phyloP scores from a whole-genome alignment of 371 early-diverging fungal genomes.

The Mortierella polycephala region DNA sequence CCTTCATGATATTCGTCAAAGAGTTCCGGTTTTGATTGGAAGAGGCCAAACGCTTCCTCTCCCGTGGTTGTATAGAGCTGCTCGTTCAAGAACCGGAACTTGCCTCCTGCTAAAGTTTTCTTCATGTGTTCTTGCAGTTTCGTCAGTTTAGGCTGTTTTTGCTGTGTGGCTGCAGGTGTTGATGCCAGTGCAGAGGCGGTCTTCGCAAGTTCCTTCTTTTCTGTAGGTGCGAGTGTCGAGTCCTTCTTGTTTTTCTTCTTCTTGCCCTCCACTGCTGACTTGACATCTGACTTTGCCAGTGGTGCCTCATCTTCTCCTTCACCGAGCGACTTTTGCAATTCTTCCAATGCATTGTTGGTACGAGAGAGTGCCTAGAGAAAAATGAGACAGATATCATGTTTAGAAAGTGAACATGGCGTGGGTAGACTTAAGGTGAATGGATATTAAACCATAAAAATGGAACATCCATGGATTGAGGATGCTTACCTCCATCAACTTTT shows the following conservation, averaged over 20 bases:
- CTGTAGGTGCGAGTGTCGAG: background rate
- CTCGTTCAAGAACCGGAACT: constrained; percentile 97
- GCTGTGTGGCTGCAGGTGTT: constrained; percentile 16
- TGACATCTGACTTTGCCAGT: constrained; percentile 35
- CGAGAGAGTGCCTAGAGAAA: constrained; percentile 35
- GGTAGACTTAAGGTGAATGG: background rate
- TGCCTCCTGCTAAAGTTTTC: constrained; percentile 84
- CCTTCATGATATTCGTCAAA: constrained; percentile 98
- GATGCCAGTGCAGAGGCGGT: constrained; percentile 4
- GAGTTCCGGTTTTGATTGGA: constrained; percentile 85
- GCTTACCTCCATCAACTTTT: constrained; percentile 47
- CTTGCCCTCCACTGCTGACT: constrained; percentile 29
- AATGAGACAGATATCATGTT: background rate
- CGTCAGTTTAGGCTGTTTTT: constrained; percentile 61
- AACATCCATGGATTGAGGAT: background rate
- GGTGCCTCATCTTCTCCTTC: constrained; percentile 26
- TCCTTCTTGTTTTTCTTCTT: constrained; percentile 31
- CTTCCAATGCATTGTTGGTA: constrained; percentile 43
- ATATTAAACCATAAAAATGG: background rate
- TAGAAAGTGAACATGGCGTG: background rate
- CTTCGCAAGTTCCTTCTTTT: background rate
- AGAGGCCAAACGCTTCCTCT: constrained; percentile 76
- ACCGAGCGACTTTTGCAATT: constrained; percentile 40
- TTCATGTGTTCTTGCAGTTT: constrained; percentile 87
- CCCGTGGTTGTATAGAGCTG: constrained; percentile 91